A percentile compares a stretch with the other conserved stretches of the same genome.
Evolutionary conservation across 306 rosid species (phyloP).

Genomic region (Ochetophila trinervis): DNA sequence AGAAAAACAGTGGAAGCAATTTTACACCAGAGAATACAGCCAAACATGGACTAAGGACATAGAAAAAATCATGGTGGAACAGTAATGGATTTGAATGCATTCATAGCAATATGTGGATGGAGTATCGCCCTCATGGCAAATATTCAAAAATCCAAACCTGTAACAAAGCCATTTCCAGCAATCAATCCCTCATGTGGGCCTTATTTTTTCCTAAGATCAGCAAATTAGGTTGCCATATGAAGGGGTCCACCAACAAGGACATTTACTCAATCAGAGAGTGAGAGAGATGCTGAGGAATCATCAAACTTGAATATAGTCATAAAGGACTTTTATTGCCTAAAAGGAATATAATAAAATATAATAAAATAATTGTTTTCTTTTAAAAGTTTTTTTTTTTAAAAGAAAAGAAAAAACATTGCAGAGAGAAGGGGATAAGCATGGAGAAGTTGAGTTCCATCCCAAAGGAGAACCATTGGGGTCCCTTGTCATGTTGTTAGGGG

Average conservation of each 20-base stretch:
- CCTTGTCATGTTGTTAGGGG: conserved; percentile 66
- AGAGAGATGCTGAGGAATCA: conserved; percentile 48
- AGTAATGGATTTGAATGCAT: conserved; percentile 20
- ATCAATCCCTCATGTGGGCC: conserved; percentile 58
- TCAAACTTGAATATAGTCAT: conserved; percentile 37
- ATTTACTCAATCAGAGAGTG: conserved; percentile 51
- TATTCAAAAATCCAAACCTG: background rate
- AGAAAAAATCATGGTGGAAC: background rate
- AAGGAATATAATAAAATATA: conserved; percentile 18
- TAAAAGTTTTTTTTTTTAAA: background rate
- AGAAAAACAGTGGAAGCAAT: too few relatives aligned
- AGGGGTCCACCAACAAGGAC: conserved; percentile 64
- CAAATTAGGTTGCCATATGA: conserved; percentile 52
- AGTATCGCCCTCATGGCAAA: conserved; percentile 26
- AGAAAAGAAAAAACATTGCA: conserved; percentile 19
- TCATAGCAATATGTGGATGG: conserved; percentile 23
- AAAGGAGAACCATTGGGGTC: conserved; percentile 46
- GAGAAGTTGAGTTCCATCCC: conserved; percentile 60
- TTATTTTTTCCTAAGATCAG: conserved; percentile 47
- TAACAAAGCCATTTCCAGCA: conserved; percentile 41
- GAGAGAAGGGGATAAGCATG: conserved; percentile 57
- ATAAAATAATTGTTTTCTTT: background rate
- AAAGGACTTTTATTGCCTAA: conserved; percentile 43
- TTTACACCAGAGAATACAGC: too few relatives aligned
- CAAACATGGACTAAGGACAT: too few relatives aligned